A percentile compares a stretch with the other conserved stretches of the same genome.
Conservation (phyloP, 2,329 filamentous ascomycete species). For the Podosphaera aphanis region DNA sequence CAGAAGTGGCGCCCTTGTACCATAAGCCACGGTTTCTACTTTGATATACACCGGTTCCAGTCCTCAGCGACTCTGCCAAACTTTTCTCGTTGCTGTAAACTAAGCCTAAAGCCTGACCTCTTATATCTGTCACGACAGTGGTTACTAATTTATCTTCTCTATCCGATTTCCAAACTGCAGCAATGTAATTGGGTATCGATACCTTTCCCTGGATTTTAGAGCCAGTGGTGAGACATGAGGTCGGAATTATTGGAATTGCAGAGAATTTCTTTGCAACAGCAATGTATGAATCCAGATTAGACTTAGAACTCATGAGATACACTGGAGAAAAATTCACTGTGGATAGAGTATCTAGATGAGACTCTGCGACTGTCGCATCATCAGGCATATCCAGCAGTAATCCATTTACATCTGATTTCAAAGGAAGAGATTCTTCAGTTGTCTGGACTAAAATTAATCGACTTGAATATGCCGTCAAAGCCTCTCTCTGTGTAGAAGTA, state of each 20-base stretch:
- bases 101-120: conserved; percentile 61
- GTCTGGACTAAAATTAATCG: conserved; percentile 27
- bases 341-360: conserved; percentile 17
- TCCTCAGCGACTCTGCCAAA: conserved; percentile 63
- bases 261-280: conserved; percentile 8
- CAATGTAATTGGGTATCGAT: conserved; percentile 46
- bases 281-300: background rate
- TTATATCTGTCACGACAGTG: conserved; percentile 77
- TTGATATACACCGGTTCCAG: conserved; percentile 66
- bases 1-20: conserved; percentile 90
- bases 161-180: conserved; percentile 58
- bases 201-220: conserved; percentile 29
- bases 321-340: conserved; percentile 12
- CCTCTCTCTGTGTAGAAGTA: conserved; percentile 39
- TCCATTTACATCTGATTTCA: conserved; percentile 13
- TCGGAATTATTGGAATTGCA: conserved; percentile 53
- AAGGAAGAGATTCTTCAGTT: conserved; percentile 3
- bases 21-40: conserved; percentile 87
- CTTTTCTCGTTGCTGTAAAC: conserved; percentile 91
- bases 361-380: conserved; percentile 13
- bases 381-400: conserved; percentile 13
- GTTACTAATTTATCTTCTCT: conserved; percentile 63
- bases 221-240: conserved; percentile 44
- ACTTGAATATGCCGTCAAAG: conserved; percentile 30
- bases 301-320: conserved; percentile 2